Evolutionary conservation across 148 eudicot genomes (phyloP).

Genomic region (Diospyros kaki): DNA sequence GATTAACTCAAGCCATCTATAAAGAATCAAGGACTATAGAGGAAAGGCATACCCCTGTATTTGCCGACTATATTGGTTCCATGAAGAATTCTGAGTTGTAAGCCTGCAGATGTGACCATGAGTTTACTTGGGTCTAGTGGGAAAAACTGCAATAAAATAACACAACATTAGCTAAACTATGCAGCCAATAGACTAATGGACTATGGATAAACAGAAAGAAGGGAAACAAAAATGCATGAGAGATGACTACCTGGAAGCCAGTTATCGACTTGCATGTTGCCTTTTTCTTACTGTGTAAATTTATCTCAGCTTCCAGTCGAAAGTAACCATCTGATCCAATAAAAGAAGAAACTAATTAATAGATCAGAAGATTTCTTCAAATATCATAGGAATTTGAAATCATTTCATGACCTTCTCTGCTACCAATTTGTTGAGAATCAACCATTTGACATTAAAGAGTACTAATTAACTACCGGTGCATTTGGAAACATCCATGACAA

Average conservation of each 20-base stretch:
- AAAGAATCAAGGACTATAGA: neutral
- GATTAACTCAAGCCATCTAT: slow-evolving; percentile 1
- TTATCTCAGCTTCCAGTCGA: slow-evolving; percentile 57
- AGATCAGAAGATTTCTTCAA: neutral
- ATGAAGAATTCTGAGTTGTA: slow-evolving; percentile 67
- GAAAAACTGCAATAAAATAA: slow-evolving; percentile 51
- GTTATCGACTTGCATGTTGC: slow-evolving; percentile 75
- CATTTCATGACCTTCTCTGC: neutral
- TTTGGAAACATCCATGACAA: neutral
- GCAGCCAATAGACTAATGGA: neutral
- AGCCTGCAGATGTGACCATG: slow-evolving; percentile 88
- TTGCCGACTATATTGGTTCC: slow-evolving; percentile 69
- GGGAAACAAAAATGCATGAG: slow-evolving; percentile 13
- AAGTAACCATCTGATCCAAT: slow-evolving; percentile 56
- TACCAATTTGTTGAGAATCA: neutral
- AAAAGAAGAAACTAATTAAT: slow-evolving; percentile 13
- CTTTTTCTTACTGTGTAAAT: slow-evolving; percentile 66
- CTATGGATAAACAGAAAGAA: neutral
- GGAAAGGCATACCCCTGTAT: slow-evolving; percentile 51
- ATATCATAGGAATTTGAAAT: neutral
- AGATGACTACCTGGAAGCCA: slow-evolving; percentile 67
- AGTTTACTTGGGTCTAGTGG: slow-evolving; percentile 77
- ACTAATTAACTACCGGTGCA: neutral
- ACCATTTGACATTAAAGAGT: neutral
- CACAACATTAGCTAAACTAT: neutral